These are phyloP conservation scores for Torrubiellomyces zombiae DNA, from an alignment of 2,329 filamentous ascomycete species.

Conservation along the genomic window DNA sequence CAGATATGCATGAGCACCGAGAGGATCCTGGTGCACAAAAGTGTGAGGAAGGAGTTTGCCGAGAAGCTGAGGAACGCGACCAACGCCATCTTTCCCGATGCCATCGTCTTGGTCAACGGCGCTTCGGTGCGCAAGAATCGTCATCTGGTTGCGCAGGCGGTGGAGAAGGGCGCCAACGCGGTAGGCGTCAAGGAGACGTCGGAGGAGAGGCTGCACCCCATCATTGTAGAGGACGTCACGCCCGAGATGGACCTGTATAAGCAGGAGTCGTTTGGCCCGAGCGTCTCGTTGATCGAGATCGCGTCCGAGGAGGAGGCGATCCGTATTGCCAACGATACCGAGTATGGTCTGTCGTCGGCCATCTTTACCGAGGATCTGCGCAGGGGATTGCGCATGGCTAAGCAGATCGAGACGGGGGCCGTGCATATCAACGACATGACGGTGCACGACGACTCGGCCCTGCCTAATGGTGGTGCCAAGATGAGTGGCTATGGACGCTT, in stretches of 20 bases:
- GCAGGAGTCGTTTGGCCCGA: constrained; percentile 64
- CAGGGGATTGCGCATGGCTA: constrained; percentile 41
- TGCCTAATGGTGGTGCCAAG: constrained; percentile 53
- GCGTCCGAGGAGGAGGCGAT: constrained; percentile 57
- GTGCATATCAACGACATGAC: constrained; percentile 53
- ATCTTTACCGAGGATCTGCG: constrained; percentile 57
- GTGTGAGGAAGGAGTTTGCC: constrained; percentile 28
- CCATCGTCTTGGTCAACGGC: constrained; percentile 52
- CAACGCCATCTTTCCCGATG: constrained; percentile 32
- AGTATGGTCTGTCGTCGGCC: constrained; percentile 56
- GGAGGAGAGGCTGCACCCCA: constrained; percentile 36
- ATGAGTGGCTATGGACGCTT: constrained; percentile 48
- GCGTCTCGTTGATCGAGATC: constrained; percentile 49
- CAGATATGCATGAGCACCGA: constrained; percentile 84
- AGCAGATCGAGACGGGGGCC: constrained; percentile 47
- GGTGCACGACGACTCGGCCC: constrained; percentile 43
- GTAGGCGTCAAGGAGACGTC: constrained; percentile 14
- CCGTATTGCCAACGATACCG: constrained; percentile 61
- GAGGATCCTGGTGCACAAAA: constrained; percentile 43
- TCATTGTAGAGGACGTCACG: constrained; percentile 48
- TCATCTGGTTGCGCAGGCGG: constrained; percentile 49
- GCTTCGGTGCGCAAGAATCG: constrained; percentile 50
- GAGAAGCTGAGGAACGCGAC: constrained; percentile 22
- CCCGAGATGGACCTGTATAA: constrained; percentile 56
- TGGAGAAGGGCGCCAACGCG: constrained; percentile 44